These are phyloP conservation scores for Didymellaceae sp. DNA, from an alignment of 2,329 filamentous ascomycete genomes.

Conservation along the genomic window DNA sequence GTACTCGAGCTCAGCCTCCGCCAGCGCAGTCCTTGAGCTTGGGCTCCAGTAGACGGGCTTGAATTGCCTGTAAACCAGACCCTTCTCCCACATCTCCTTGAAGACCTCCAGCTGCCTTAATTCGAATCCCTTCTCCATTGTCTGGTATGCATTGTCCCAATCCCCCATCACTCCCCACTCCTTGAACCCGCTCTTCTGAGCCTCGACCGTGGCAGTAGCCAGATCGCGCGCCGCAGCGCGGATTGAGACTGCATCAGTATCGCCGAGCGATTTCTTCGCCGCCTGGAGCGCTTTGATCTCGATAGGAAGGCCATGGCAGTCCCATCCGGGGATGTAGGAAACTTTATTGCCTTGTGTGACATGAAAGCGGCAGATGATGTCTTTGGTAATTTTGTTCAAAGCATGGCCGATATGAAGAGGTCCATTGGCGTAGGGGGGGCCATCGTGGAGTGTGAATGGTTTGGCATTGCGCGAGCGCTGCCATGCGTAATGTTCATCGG, in stretches of 20 bases:
- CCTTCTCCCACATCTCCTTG: slow-evolving; percentile 72
- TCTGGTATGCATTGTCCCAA: slow-evolving; percentile 78
- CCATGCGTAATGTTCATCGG: slow-evolving; percentile 90
- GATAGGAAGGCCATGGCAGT: slow-evolving; percentile 96
- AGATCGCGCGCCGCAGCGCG: slow-evolving; percentile 69
- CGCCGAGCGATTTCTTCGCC: slow-evolving; percentile 48
- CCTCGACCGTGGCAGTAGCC: slow-evolving; percentile 70
- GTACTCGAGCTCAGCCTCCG: slow-evolving; percentile 86
- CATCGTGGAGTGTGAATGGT: slow-evolving; percentile 87
- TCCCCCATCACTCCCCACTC: slow-evolving; percentile 81
- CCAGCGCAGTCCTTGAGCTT: slow-evolving; percentile 77
- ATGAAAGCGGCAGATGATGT: slow-evolving; percentile 85
- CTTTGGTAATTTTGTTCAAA: slow-evolving; percentile 95
- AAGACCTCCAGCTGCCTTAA: slow-evolving; percentile 77
- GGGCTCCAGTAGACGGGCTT: slow-evolving; percentile 90
- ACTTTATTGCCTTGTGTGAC: slow-evolving; percentile 78
- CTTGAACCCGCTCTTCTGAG: slow-evolving; percentile 76
- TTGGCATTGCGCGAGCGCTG: slow-evolving; percentile 62
- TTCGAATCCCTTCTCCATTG: slow-evolving; percentile 79
- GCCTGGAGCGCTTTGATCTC: slow-evolving; percentile 89
- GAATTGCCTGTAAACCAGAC: slow-evolving; percentile 75
- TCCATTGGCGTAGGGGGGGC: slow-evolving; percentile 95
- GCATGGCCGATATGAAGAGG: slow-evolving; percentile 91
- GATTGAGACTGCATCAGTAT: slow-evolving; percentile 61
- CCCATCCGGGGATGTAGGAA: slow-evolving; percentile 90